Evolutionary conservation across 1,284 basidiomycete genomes (phyloP), one percentile per base, ranked within the genome.

Genomic region (Leccinum pachyderme): DNA sequence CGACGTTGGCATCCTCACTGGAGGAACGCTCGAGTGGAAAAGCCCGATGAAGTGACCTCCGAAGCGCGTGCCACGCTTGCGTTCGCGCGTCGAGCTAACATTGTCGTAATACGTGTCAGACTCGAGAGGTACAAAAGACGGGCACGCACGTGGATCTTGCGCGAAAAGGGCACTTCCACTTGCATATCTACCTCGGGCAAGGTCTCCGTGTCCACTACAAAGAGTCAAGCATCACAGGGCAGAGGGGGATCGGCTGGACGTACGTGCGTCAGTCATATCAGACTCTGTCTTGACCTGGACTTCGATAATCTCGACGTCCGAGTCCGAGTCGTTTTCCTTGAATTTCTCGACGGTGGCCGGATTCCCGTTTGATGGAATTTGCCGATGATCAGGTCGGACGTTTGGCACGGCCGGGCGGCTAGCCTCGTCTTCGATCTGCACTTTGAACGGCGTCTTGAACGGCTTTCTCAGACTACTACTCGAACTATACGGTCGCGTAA

Each of bases 91-190:
- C 55, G 15, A 66, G 49, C 77, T 49, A 18, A 12, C 24, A 44
- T 32, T 32, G 31, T 5, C 29, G 29, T 2, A 7, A 27, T 28
- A 13, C 3, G 5, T n/a, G 9, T 46, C n/a, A 27, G 12, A 22
- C 11, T 25, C 44, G n/a, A n/a, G 44, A n/a, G 2, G 15, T 5
- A 3, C 6, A 2, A 0, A 54, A 15, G 7, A 28, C 13, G n/a
- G 49, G 6, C 9, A 69, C 77, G 49, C 59, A 88, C 85, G 0
- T 80, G 76, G 13, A 87, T 75, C 69, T 89, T 89, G 51, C 74
- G 74, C 6, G 87, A 89, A 61, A 76, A 81, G 2, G 76, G 72
- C n/a, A 72, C 76, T 37, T 86, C 83, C 11, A 86, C 72, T 33
- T 80, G 73, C 18, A 83, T 64, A 15, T 75, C 65, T 2, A 79